Evolutionary conservation across 257 asterid genomes (phyloP), one percentile per base, ranked within the genome.

Genomic region (Scutellaria minor): DNA sequence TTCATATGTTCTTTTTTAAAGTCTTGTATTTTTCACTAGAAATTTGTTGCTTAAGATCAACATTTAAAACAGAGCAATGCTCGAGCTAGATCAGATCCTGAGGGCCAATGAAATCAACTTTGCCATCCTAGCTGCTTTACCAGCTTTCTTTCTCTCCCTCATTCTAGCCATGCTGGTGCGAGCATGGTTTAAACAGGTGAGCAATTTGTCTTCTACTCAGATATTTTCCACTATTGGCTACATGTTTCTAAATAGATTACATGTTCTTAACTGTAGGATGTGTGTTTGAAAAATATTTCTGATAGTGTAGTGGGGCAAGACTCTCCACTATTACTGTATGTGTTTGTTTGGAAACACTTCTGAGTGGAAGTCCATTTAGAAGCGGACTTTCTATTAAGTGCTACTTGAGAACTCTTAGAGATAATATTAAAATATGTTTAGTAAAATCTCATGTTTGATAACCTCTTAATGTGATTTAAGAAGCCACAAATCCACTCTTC

Each of bases 51-150:
- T 78, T 71, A 70, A 74, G 75, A 70, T 68, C 54, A 68, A 47
- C 68, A 64, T 61, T 4, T 77, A 60, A 62, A 74, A 74, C 84
- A 95, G 99, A 81, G 99, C 99, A 78, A 95, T 95, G 99, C 99
- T 95, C 61, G 98, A 95, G 91, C 89, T 95, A 76, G 97, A 95
- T 84, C 97, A 92, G 85, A 95, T 95, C 81, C 85, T 95, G 87
- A 85, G 98, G 80, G 99, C 99, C 79, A 95, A 95, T 35, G 99
- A 95, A 75, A 95, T 95, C 83, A 95, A 95, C 88, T 95, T 95
- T 86, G 99, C 98, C 44, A 86, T 95, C 83, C 82, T 95, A 78
- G 98, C 98, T 85, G 99, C 99, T 66, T 87, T 95, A 69, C 99
- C 99, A n/a, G 99, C 99, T 31, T 95, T 95, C 80, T 85, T 88